Percentiles rank a stretch among this genome's conserved stretches.
These are phyloP conservation scores for Trichocomaceae sp. DNA, from an alignment of 2,329 filamentous ascomycete species.

Conservation along the genomic window DNA sequence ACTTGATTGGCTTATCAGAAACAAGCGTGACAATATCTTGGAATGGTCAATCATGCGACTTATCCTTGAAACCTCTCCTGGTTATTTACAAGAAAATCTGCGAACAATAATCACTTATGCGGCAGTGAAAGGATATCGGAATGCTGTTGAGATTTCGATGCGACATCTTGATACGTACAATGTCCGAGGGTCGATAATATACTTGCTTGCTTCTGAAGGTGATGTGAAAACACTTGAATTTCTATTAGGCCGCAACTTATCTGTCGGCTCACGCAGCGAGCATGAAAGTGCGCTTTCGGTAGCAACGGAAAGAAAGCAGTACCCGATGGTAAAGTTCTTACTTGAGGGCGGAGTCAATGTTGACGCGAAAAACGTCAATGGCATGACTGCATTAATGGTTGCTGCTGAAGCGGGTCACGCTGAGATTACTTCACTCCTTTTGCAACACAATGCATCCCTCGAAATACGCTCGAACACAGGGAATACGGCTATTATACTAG, in stretches of 20 bases:
- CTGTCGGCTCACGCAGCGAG: not conserved
- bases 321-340: not conserved
- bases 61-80: not conserved
- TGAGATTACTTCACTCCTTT: not conserved
- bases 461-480: not conserved
- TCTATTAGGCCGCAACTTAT: not conserved
- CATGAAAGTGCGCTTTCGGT: not conserved
- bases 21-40: not conserved
- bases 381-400: slow-evolving; percentile 4
- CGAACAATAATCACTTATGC: not conserved
- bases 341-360: not conserved
- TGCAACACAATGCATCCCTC: not conserved
- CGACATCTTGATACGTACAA: not conserved
- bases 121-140: not conserved
- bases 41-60: slow-evolving; percentile 8
- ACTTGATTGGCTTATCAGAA: slow-evolving; percentile 7
- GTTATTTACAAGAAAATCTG: not conserved
- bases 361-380: not conserved
- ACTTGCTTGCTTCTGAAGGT: not conserved
- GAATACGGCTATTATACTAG: slow-evolving; percentile 1
- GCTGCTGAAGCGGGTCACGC: not conserved
- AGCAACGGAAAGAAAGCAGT: not conserved
- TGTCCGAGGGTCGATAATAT: not conserved
- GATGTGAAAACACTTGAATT: not conserved
- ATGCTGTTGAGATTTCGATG: not conserved